These are phyloP conservation scores for Apiotrichum veenhuisii DNA, from an alignment of 1,284 basidiomycete species.

Conservation along the genomic window DNA sequence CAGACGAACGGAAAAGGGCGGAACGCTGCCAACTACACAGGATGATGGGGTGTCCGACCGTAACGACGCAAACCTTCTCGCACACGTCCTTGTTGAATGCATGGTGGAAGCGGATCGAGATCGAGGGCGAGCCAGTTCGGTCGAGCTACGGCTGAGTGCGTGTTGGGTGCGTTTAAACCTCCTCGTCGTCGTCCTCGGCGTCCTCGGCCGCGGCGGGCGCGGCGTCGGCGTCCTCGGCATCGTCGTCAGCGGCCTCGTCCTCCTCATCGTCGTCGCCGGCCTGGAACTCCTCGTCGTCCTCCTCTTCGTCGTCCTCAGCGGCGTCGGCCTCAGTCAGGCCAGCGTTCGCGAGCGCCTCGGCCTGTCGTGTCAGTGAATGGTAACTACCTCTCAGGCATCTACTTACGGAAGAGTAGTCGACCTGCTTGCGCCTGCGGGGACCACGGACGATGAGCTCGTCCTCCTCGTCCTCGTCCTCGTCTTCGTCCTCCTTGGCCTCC, in stretches of 20 bases:
- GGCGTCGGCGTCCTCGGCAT: constrained; percentile 13
- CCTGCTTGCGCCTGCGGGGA: constrained; percentile 26
- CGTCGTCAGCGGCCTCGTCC: constrained; percentile 20
- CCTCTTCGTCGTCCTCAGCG: constrained; percentile 15
- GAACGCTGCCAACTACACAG: too few relatives aligned
- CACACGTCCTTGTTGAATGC: too few relatives aligned
- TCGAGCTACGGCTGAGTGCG: background rate
- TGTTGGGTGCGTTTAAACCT: constrained; percentile 22
- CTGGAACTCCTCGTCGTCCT: constrained; percentile 25
- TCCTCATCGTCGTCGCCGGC: constrained; percentile 23
- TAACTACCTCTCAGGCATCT: too few relatives aligned
- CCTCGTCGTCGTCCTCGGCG: constrained; percentile 28
- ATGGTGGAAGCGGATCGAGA: too few relatives aligned
- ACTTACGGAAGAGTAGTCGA: constrained; percentile 40
- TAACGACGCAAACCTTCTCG: too few relatives aligned
- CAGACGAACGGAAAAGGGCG: too few relatives aligned
- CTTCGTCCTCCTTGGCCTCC: constrained; percentile 21
- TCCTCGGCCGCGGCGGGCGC: constrained; percentile 23
- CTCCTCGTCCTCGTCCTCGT: constrained; percentile 29
- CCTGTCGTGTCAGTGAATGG: constrained; percentile 21
- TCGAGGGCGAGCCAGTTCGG: background rate
- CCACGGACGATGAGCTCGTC: constrained; percentile 32
- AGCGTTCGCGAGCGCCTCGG: constrained; percentile 35
- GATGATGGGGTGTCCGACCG: too few relatives aligned
- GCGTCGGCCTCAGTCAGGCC: constrained; percentile 25